Evolutionary conservation across 352 stramenopile species (phyloP), one percentile per base, ranked within the genome.

Genomic region (Globisporangium abappressorium): DNA sequence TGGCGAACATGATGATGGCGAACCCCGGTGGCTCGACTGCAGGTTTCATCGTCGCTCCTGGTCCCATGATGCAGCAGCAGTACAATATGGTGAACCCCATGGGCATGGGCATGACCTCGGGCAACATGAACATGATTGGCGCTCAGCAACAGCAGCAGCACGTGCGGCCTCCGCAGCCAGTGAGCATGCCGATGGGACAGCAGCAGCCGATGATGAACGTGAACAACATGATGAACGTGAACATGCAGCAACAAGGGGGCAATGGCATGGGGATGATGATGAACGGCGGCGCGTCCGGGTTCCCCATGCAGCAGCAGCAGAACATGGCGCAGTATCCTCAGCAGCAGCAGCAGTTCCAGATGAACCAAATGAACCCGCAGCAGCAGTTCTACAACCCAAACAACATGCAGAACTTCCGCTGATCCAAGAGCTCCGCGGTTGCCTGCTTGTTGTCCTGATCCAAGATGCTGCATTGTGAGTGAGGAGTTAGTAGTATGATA

Each of bases 151-250:
- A 67, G 49, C 64, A 67, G 28, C 70, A 78, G 36, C 70, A 78
- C 64, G 71, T 82, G 60, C 76, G 76, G 46, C 66, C 73, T n/a
- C 76, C 76, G 28, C 76, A 83, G 38, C 74, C 74, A n/a, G 69
- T 75, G 34, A 66, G 49, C 28, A 43, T 61, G 61, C 41, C 69
- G 5, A 46, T 61, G 36, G 33, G 56, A 1, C 51, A 64, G 24
- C 57, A 64, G 41, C 58, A 69, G 41, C 63, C 55, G 15, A 58
- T 65, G 43, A 26, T 9, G 28, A 18, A 28, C 9, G 56, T 69
- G 66, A 33, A 47, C 47, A 55, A 36, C 22, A 66, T 73, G 11
- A 68, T 69, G n/a, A 69, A 71, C 58, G 20, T 58, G 30, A 70
- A 67, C 9, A 73, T 74, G 63, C 14, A 68, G 15, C 20, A 75